Conservation (phyloP, 2,329 filamentous ascomycete genomes). For the Gaeumannomyces sp. region DNA sequence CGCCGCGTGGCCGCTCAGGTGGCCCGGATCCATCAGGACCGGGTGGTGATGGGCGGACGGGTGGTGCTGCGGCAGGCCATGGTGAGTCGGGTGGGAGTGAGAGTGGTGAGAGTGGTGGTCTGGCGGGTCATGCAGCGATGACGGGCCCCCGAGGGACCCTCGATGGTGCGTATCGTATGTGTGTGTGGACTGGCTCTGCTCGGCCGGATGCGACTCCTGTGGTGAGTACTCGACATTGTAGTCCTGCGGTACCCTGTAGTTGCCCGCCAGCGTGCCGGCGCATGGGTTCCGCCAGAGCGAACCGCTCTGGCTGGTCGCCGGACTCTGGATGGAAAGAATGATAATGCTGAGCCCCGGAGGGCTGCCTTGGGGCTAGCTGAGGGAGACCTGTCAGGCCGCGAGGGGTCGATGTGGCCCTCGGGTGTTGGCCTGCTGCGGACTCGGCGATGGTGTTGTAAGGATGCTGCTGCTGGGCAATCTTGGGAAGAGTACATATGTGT, state of each 20-base stretch:
- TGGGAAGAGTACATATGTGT: slow-evolving; percentile 29
- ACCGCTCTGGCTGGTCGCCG: slow-evolving; percentile 67
- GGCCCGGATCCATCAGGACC: slow-evolving; percentile 50
- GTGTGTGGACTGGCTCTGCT: slow-evolving; percentile 58
- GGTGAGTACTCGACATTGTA: slow-evolving; percentile 71
- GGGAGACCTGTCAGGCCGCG: slow-evolving; percentile 10
- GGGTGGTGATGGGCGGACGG: slow-evolving; percentile 41
- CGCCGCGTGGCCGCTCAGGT: slow-evolving; percentile 44
- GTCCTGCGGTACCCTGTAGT: slow-evolving; percentile 63
- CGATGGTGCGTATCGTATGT: slow-evolving; percentile 52
- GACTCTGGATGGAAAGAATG: slow-evolving; percentile 56
- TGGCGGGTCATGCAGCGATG: slow-evolving; percentile 39
- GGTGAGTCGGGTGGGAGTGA: slow-evolving; percentile 23
- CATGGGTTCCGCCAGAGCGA: slow-evolving; percentile 74
- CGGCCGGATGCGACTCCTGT: slow-evolving; percentile 59
- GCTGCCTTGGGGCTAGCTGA: slow-evolving; percentile 34
- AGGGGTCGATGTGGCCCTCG: background rate
- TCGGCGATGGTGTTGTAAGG: background rate
- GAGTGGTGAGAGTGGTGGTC: slow-evolving; percentile 30
- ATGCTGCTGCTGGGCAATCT: background rate
- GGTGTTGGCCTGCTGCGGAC: background rate
- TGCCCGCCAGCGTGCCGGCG: slow-evolving; percentile 66
- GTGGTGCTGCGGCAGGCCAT: slow-evolving; percentile 39
- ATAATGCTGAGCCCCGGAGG: slow-evolving; percentile 46
- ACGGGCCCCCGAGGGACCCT: slow-evolving; percentile 37